Base-by-base conservation (phyloP, 441 rosid species). In the Populus hybrid region DNA sequence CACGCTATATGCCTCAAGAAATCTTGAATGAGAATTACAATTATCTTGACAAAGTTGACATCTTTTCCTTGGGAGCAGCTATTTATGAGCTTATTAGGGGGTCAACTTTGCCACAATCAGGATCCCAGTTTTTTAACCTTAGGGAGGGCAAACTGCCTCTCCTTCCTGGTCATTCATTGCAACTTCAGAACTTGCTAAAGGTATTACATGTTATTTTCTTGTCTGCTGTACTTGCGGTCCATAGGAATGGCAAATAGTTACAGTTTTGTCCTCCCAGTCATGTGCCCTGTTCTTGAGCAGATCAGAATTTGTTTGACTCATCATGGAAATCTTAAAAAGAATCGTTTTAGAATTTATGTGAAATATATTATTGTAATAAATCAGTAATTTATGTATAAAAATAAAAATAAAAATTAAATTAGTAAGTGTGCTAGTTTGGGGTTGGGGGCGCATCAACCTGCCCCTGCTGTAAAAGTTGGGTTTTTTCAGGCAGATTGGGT, bases 1-100 rank as follows among this genome's bases (percentile, higher is more conserved):
- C 94, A 50, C 97, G 97, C 30, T 95, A 95, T 83, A 95, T 95
- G 99, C 98, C 99, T 61, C 99, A 88, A 80, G 98, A 94, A 82
- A 91, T 95, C 83, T 84, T 95, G 78, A 95, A 94, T 66, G 99
- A 94, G 78, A 81, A 89, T 74, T 91, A 89, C 79, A 90, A 90
- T 78, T 90, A 92, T 83, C 91, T 94, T 1, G 92, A 92, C 82
- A 95, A 94, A 87, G 99, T 92, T 9, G 98, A 95, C 78, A 87
- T 94, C 77, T 95, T 95, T 81, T 93, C 98, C 59, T 78, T 94
- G 79, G 99, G 95, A 69, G 97, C 88, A 72, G 75, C 94, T 40
- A 80, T 90, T 19, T 95, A 92, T 79, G 98, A 92, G 85, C 91
- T 94, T 74, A 82, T 90, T 21, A 87, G 90, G 83, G 98, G 95